These are phyloP conservation scores for Saccharomyces hybrid DNA, from an alignment of 1,139 yeast genomes.

Conservation along the genomic window DNA sequence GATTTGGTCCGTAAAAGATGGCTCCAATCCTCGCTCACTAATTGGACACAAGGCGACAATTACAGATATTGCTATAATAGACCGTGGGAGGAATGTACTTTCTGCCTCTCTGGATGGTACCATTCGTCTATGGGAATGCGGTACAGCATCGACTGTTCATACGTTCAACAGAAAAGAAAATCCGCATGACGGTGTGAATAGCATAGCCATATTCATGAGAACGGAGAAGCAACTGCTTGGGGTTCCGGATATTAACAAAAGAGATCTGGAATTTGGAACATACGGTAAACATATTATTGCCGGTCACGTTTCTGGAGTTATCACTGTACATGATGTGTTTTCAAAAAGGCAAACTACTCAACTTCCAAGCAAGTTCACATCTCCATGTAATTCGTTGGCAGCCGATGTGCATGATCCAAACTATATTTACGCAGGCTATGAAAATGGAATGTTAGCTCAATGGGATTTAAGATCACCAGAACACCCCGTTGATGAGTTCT, in stretches of 20 bases:
- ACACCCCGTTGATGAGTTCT: constrained; percentile 12
- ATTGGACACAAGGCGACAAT: constrained; percentile 41
- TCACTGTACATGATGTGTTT: constrained; percentile 36
- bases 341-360: constrained; percentile 20
- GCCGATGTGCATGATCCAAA: constrained; percentile 17
- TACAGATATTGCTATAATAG: constrained; percentile 44
- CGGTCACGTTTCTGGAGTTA: constrained; percentile 45
- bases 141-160: constrained; percentile 41
- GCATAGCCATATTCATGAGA: constrained; percentile 12
- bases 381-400: constrained; percentile 18
- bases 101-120: constrained; percentile 48
- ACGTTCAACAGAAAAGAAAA: constrained; percentile 35
- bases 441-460: constrained; percentile 38
- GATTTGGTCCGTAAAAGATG: constrained; percentile 47
- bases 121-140: constrained; percentile 61
- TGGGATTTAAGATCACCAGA: constrained; percentile 34
- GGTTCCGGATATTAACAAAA: background rate
- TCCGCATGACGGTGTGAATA: constrained; percentile 33
- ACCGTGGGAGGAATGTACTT: constrained; percentile 57
- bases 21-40: constrained; percentile 44
- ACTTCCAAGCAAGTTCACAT: constrained; percentile 18
- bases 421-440: constrained; percentile 39
- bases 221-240: background rate
- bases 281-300: constrained; percentile 36
- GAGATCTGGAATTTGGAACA: constrained; percentile 36